Conservation (phyloP, 768 basidiomycete genomes). For the Russula emetica region DNA sequence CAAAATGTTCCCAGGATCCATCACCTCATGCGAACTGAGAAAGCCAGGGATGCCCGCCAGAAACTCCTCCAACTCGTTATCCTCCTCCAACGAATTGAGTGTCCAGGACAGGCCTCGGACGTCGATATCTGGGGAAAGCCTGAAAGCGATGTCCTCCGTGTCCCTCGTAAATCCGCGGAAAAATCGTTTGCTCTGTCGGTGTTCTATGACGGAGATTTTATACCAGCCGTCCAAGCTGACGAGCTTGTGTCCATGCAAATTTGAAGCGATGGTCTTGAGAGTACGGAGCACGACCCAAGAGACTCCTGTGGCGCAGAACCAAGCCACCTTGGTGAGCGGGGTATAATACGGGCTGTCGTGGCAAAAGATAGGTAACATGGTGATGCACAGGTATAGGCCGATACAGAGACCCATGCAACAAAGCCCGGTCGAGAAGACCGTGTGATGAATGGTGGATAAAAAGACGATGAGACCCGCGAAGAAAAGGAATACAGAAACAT, state of each 20-base stretch:
- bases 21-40: slow-evolving; percentile 18
- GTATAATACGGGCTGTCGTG: slow-evolving; percentile 30
- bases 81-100: slow-evolving; percentile 23
- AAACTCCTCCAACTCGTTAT: slow-evolving; percentile 22
- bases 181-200: slow-evolving; percentile 17
- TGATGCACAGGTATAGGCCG: slow-evolving; percentile 14
- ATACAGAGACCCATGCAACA: slow-evolving; percentile 14
- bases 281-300: slow-evolving; percentile 14
- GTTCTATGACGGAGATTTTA: slow-evolving; percentile 15
- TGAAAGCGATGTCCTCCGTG: slow-evolving; percentile 14
- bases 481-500: slow-evolving; percentile 48
- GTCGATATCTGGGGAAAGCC: slow-evolving; percentile 15
- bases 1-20: slow-evolving; percentile 1
- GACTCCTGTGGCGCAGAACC: slow-evolving; percentile 19
- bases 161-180: slow-evolving; percentile 18
- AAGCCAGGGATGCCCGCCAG: slow-evolving; percentile 22
- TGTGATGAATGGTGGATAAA: slow-evolving; percentile 34
- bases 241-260: slow-evolving; percentile 19
- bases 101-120: slow-evolving; percentile 19
- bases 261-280: slow-evolving; percentile 9
- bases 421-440: slow-evolving; percentile 17
- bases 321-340: slow-evolving; percentile 23
- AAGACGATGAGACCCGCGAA: slow-evolving; percentile 48
- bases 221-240: slow-evolving; percentile 23
- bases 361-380: slow-evolving; percentile 23